Evolutionary conservation across 768 basidiomycete genomes (phyloP), one percentile per base, ranked within the genome.

Genomic region (Leccinum arenicola): DNA sequence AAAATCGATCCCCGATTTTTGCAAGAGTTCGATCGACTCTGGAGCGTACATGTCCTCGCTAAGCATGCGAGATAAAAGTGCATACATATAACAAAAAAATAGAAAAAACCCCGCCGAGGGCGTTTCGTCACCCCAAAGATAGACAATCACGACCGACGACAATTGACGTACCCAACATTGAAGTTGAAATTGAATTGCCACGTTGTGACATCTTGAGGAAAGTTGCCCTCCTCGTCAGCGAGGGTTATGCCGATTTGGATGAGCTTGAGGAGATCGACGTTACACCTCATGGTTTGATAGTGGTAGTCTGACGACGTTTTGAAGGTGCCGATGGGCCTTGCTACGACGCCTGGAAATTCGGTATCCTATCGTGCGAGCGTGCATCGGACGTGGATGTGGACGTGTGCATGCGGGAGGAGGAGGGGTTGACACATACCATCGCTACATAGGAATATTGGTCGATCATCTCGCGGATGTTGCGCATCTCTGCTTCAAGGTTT

Each of bases 141-240:
- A 43, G 17, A 19, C 9, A n/a, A 36, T 7, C 33, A 54, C 21
- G 52, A 51, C 31, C 23, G 43, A n/a, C 19, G 10, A 48, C n/a
- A 33, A 4, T 9, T 19, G 35, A 78, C 88, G 64, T 70, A 95
- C 96, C 84, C 84, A 61, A 95, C 76, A 73, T 84, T 91, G 75
- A 98, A 99, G 70, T 83, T 84, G 79, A 99, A 98, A 74, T 99
- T 99, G 78, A 99, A 99, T 74, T 99, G 97, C 97, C 97, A 99
- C 55, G 95, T 97, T 31, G 91, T 90, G 36, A 88, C 84, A 55
- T 96, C 95, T 65, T 86, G 86, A 11, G 95, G 93, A 58, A 88
- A 86, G 69, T 95, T 89, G 5, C 97, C 97, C 33, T 97, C 85
- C 72, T 95, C 94, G 73, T 98, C 94, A 43, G 92, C 89, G 29